Percentiles rank a stretch among this genome's conserved stretches.
Conservation (phyloP, 768 basidiomycete species). For the Epithele typhae region DNA sequence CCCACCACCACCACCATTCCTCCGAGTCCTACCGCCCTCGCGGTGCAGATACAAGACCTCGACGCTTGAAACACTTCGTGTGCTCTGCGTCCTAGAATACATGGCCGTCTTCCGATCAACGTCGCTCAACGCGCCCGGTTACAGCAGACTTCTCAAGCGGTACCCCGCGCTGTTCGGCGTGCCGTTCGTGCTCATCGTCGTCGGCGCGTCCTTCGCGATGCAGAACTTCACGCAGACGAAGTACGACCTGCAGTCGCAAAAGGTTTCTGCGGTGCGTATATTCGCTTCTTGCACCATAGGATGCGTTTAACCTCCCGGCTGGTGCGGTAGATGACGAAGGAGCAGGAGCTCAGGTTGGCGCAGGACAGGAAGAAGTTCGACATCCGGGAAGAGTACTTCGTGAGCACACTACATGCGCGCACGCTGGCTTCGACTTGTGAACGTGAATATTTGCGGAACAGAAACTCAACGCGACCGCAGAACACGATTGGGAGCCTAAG, state of each 20-base stretch:
- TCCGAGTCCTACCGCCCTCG: background rate
- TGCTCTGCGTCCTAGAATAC: background rate
- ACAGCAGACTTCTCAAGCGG: slow-evolving; percentile 44
- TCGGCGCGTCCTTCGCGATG: slow-evolving; percentile 82
- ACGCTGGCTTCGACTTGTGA: background rate
- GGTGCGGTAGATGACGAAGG: slow-evolving; percentile 56
- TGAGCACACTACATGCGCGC: slow-evolving; percentile 40
- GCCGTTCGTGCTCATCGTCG: slow-evolving; percentile 82
- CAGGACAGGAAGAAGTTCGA: slow-evolving; percentile 78
- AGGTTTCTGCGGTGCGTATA: slow-evolving; percentile 56
- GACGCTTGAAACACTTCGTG: background rate
- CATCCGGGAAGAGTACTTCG: slow-evolving; percentile 94
- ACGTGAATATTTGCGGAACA: slow-evolving; percentile 22
- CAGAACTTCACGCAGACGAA: slow-evolving; percentile 82
- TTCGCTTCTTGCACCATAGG: background rate
- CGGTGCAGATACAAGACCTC: background rate
- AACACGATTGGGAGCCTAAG: slow-evolving; percentile 84
- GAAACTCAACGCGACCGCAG: slow-evolving; percentile 60
- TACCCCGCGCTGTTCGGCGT: slow-evolving; percentile 78
- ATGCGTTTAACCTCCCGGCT: background rate
- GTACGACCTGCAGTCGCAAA: slow-evolving; percentile 85
- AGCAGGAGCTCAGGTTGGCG: slow-evolving; percentile 73
- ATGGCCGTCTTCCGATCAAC: slow-evolving; percentile 53
- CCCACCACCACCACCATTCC: background rate
- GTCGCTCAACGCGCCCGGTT: slow-evolving; percentile 37